phyloP scores from a whole-genome alignment of 2,329 filamentous ascomycete species.

The Scytalidium sp. region DNA sequence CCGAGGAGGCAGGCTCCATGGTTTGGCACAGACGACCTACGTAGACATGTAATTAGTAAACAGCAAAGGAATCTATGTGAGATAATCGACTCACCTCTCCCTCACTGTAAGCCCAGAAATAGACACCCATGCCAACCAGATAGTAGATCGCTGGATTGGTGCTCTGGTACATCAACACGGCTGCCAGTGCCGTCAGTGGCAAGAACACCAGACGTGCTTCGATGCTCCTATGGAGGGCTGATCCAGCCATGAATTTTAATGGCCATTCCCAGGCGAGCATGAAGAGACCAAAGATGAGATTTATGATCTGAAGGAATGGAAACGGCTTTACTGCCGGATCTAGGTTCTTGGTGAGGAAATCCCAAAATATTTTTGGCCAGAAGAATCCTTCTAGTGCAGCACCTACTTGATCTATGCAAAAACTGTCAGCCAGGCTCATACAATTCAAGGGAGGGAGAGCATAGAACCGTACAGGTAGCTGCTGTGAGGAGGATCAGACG shows the following conservation, averaged over 20 bases:
- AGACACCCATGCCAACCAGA: conserved; percentile 76
- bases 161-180: conserved; percentile 82
- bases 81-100: conserved; percentile 85
- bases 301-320: conserved; percentile 87
- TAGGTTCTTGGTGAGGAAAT: conserved; percentile 89
- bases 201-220: conserved; percentile 81
- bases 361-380: conserved; percentile 99
- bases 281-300: conserved; percentile 75
- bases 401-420: conserved; percentile 73
- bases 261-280: conserved; percentile 92
- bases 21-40: conserved; percentile 22
- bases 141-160: conserved; percentile 94
- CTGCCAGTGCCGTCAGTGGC: conserved; percentile 72
- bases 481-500: conserved; percentile 89
- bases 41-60: conserved; percentile 5
- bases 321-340: conserved; percentile 82
- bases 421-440: conserved; percentile 3
- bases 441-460: conserved; percentile 10
- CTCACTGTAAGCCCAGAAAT: conserved; percentile 97
- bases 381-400: conserved; percentile 87
- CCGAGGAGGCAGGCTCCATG: conserved; percentile 26
- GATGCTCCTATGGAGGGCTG: conserved; percentile 78
- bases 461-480: conserved; percentile 45
- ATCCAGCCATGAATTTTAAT: conserved; percentile 71
- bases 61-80: too few species aligned